Base-by-base conservation (phyloP, 2,329 filamentous ascomycete species). In the Epichloe brachyelytri region DNA sequence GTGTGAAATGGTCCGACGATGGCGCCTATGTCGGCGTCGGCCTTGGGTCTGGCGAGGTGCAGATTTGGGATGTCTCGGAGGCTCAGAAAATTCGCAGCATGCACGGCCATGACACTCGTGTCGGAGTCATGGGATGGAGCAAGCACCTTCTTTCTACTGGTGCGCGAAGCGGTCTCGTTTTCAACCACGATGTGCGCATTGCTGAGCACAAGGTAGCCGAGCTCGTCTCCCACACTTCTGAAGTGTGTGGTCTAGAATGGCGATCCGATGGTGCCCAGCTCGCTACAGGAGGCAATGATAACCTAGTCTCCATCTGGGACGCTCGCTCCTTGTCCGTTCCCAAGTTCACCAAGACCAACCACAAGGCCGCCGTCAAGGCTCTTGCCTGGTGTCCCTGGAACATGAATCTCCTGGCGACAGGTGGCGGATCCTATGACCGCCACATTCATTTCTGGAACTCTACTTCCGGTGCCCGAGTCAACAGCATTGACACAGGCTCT, bases 391-490 rank as follows among this genome's bases (percentile, higher is more conserved):
- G 93, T 77, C 93, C 93, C 43, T 98, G 93, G 93, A 93, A 95
- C 74, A 83, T 88, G 70, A 97, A 96, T 77, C 82, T 97, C 47
- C 85, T 98, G 46, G 93, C 93, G 52, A 97, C 93, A 43, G 93
- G 93, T 52, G 93, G 93, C 64, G 93, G 93, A 59, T 94, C 88
- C 43, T 94, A 96, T 69, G 93, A 98, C 68, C 86, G 89, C 60
- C 87, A 96, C 72, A 98, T 98, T 69, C 93, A 98, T 76, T 98
- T 98, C 80, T 98, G 93, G 93, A 98, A 98, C 79, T 94, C 90
- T 45, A 97, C 93, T 20, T 95, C 91, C 4, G 93, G 93, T 54
- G 91, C 93, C 49, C 87, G 93, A 61, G 90, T 95, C 73, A 98
- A 98, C 83, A 95, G 88, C 78, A 97, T 98, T 69, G 90, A 97